Evolutionary conservation across 306 rosid genomes (phyloP).

Genomic region (Citrullus amarus): DNA sequence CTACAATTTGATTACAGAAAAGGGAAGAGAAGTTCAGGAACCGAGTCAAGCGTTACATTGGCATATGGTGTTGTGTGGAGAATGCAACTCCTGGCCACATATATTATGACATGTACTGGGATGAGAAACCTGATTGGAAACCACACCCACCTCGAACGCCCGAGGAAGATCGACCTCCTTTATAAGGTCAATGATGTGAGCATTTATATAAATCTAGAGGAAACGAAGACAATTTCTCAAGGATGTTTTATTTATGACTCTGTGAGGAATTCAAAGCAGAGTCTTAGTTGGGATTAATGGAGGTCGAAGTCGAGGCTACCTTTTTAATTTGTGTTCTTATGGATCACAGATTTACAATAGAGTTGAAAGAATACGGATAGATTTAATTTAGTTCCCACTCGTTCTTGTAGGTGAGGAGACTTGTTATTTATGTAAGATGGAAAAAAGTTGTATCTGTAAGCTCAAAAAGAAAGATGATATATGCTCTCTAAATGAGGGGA

Average conservation of each 20-base stretch:
- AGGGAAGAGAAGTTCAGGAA: constrained; percentile 63
- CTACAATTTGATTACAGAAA: constrained; percentile 25
- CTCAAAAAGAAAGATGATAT: background rate
- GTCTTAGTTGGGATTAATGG: background rate
- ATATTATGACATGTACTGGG: constrained; percentile 95
- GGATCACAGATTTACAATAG: background rate
- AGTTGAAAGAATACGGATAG: background rate
- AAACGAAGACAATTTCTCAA: background rate
- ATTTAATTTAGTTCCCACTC: constrained; percentile 1
- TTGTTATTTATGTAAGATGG: background rate
- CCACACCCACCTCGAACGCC: constrained; percentile 72
- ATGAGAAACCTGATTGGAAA: constrained; percentile 90
- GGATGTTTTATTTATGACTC: background rate
- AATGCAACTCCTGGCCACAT: constrained; percentile 76
- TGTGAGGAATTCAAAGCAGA: background rate
- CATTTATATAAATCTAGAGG: background rate
- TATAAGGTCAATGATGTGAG: constrained; percentile 21
- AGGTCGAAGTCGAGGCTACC: background rate
- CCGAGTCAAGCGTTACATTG: constrained; percentile 62
- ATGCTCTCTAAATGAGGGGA: background rate
- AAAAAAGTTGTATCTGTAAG: background rate
- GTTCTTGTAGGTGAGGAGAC: background rate
- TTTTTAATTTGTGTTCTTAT: constrained; percentile 4
- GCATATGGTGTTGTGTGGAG: constrained; percentile 92
- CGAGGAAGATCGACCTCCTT: constrained; percentile 80